These are phyloP conservation scores for Rhododendron griersonianum DNA, from an alignment of 148 eudicot species.

Conservation along the genomic window DNA sequence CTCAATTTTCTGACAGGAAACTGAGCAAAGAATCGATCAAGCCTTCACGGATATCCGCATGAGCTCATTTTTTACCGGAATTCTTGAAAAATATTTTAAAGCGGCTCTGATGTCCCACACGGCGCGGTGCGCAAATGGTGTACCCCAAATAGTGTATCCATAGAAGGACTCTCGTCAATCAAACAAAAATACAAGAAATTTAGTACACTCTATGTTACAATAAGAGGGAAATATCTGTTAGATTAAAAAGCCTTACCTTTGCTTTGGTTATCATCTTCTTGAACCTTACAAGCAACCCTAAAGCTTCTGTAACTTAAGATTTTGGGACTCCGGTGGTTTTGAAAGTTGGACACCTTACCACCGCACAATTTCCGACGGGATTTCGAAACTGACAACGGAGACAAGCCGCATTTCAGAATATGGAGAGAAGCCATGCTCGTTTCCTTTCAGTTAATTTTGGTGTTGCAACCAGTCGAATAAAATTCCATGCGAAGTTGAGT, in stretches of 20 bases:
- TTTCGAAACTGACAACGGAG: slow-evolving; percentile 23
- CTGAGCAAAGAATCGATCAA: too few relatives aligned
- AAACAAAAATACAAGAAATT: too few relatives aligned
- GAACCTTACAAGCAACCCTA: slow-evolving; percentile 42
- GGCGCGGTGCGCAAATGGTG: too few relatives aligned
- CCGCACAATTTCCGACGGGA: slow-evolving; percentile 15
- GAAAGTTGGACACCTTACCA: slow-evolving; percentile 20
- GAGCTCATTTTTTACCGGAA: too few relatives aligned
- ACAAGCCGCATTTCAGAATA: slow-evolving; percentile 36
- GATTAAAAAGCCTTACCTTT: neutral
- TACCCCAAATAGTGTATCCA: too few relatives aligned
- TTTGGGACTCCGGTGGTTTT: slow-evolving; percentile 6
- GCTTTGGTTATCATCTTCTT: slow-evolving; percentile 36
- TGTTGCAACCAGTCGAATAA: neutral
- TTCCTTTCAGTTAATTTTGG: neutral
- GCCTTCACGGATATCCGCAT: too few relatives aligned
- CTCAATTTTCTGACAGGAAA: too few relatives aligned
- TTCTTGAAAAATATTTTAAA: too few relatives aligned
- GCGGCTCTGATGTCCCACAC: too few relatives aligned
- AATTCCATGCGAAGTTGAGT: neutral
- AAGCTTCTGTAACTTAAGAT: slow-evolving; percentile 20
- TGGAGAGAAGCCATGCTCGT: slow-evolving; percentile 49
- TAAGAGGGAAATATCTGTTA: slow-evolving; percentile 10
- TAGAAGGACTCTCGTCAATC: too few relatives aligned
- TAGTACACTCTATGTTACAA: slow-evolving; percentile 16